phyloP scores from a whole-genome alignment of 495 filamentous ascomycete species.

The Penicillium ucsense region DNA sequence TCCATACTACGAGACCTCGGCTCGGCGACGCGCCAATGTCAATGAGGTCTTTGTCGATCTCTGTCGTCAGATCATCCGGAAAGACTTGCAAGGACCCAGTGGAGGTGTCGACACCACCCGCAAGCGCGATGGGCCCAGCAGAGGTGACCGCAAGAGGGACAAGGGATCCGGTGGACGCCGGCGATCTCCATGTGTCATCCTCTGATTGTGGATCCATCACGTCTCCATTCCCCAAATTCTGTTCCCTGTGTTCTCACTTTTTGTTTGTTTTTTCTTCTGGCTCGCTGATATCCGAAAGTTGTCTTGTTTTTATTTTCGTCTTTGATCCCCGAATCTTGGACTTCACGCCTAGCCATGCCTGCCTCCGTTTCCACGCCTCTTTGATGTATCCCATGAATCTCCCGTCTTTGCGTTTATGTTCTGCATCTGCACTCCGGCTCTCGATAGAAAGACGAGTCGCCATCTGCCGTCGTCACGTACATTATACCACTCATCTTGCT shows the following conservation, averaged over 20 bases:
- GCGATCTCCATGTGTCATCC: constrained; percentile 34
- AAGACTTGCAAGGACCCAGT: constrained; percentile 45
- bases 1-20: constrained; percentile 92
- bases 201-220: constrained; percentile 13
- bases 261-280: too few species aligned
- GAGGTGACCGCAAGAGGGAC: constrained; percentile 24
- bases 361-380: constrained; percentile 11
- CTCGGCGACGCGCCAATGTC: constrained; percentile 76
- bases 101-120: constrained; percentile 31
- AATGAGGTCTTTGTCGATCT: constrained; percentile 93
- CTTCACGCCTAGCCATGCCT: constrained; percentile 7
- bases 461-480: constrained; percentile 7
- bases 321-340: background rate
- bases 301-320: background rate
- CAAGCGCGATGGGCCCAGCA: constrained; percentile 27
- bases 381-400: constrained; percentile 17
- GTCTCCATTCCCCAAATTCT: too few species aligned
- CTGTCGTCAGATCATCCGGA: constrained; percentile 81
- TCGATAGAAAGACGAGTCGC: constrained; percentile 18
- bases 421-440: constrained; percentile 13
- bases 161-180: constrained; percentile 21
- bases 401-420: constrained; percentile 7
- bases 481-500: constrained; percentile 14
- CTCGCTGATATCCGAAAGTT: too few species aligned
- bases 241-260: too few species aligned